Evolutionary conservation across 2,329 filamentous ascomycete species (phyloP).

Genomic region (Aspergillus intermedius): DNA sequence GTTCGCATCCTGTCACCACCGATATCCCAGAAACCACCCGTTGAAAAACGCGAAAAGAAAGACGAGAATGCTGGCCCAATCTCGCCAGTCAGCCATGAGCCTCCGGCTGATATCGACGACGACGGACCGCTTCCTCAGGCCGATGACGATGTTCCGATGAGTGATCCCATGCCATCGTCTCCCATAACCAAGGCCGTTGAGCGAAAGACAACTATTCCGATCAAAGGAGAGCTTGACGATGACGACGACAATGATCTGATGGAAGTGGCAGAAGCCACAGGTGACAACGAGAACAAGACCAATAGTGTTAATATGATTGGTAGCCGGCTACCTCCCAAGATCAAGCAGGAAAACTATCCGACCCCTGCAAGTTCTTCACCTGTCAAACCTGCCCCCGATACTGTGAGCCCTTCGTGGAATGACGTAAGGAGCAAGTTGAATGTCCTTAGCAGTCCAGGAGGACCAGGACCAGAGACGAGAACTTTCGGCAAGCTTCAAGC

Average conservation of each 20-base stretch:
- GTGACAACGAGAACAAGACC: constrained; percentile 54
- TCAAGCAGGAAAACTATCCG: constrained; percentile 62
- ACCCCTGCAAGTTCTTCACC: constrained; percentile 74
- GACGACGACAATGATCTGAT: constrained; percentile 75
- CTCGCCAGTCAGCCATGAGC: constrained; percentile 36
- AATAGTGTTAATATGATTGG: constrained; percentile 79
- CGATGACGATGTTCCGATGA: constrained; percentile 74
- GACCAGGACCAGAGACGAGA: constrained; percentile 53
- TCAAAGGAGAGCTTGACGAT: constrained; percentile 58
- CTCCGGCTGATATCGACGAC: constrained; percentile 42
- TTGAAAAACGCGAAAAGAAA: constrained; percentile 47
- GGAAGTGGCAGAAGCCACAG: constrained; percentile 74
- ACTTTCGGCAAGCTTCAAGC: constrained; percentile 74
- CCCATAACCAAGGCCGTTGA: constrained; percentile 73
- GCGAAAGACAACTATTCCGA: constrained; percentile 54
- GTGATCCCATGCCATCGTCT: constrained; percentile 79
- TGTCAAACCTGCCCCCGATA: constrained; percentile 50
- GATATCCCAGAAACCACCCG: constrained; percentile 47
- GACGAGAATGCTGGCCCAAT: constrained; percentile 41
- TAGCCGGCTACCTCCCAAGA: constrained; percentile 68
- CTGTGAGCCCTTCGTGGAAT: constrained; percentile 81
- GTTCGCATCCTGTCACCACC: constrained; percentile 73
- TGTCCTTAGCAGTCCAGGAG: constrained; percentile 69
- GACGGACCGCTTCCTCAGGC: constrained; percentile 50
- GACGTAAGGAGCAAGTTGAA: constrained; percentile 79